Conservation (phyloP, 2,329 filamentous ascomycete genomes). For the Neonectria punicea region DNA sequence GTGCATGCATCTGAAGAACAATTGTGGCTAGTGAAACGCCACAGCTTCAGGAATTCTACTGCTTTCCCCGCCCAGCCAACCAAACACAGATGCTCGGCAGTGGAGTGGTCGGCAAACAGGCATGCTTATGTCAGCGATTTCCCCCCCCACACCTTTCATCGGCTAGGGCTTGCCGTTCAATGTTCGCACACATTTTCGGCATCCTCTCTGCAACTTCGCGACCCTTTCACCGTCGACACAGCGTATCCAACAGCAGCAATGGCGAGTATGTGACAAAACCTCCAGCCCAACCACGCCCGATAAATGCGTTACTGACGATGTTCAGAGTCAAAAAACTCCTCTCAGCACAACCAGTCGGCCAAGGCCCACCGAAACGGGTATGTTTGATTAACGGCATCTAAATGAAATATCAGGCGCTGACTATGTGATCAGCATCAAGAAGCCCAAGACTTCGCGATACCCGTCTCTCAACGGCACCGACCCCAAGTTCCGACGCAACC, state of each 20-base stretch:
- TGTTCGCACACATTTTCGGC: constrained; percentile 46
- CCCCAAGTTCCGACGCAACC: constrained; percentile 99
- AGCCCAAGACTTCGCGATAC: constrained; percentile 99
- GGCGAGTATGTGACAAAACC: constrained; percentile 50
- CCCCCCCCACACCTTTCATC: constrained; percentile 28
- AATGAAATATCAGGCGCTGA: constrained; percentile 27
- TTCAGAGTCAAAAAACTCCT: constrained; percentile 99
- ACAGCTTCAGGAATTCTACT: background rate
- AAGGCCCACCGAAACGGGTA: constrained; percentile 99
- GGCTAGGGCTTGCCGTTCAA: constrained; percentile 43
- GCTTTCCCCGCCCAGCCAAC: no score
- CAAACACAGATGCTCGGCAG: no score
- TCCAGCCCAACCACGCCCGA: background rate
- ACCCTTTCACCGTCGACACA: constrained; percentile 41
- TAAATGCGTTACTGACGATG: constrained; percentile 32
- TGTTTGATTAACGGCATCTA: constrained; percentile 49
- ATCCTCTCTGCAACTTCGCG: constrained; percentile 41
- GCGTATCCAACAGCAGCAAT: constrained; percentile 50
- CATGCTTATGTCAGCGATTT: constrained; percentile 34
- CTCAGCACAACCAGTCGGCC: constrained; percentile 97
- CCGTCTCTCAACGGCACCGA: constrained; percentile 98
- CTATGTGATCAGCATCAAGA: constrained; percentile 86
- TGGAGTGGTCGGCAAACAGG: background rate
- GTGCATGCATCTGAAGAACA: background rate
- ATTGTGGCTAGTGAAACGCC: background rate